Evolutionary conservation across 495 filamentous ascomycete genomes (phyloP).

Genomic region (Chaetomidium leptoderma): DNA sequence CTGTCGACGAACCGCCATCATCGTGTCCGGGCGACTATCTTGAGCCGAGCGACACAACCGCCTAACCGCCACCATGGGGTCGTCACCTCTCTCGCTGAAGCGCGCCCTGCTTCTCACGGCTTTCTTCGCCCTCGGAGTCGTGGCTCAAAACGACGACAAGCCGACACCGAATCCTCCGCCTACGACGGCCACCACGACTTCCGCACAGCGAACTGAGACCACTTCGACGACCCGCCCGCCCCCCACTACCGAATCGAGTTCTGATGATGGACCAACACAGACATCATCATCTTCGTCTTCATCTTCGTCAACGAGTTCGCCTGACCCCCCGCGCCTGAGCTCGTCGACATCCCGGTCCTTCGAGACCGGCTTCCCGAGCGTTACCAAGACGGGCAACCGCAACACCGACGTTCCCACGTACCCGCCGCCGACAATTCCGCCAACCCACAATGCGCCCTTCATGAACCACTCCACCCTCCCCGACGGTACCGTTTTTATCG

Average conservation of each 20-base stretch:
- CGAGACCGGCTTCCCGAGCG: constrained; percentile 44
- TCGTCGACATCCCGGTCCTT: not conserved
- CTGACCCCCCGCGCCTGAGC: no score
- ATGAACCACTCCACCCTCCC: constrained; percentile 91
- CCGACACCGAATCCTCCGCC: constrained; percentile 2
- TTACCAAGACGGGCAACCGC: constrained; percentile 40
- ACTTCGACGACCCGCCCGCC: not conserved
- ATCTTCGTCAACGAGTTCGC: not conserved
- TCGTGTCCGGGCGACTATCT: not conserved
- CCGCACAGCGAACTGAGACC: not conserved
- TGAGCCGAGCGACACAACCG: not conserved
- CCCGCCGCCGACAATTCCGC: constrained; percentile 67
- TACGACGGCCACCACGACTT: not conserved
- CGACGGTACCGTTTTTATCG: constrained; percentile 95
- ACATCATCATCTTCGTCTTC: not conserved
- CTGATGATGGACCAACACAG: not conserved
- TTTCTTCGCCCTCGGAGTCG: constrained; percentile 28
- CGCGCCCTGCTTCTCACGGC: constrained; percentile 35
- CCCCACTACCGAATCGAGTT: not conserved
- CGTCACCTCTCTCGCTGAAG: constrained; percentile 33
- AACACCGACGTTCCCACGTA: constrained; percentile 41
- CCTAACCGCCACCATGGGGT: constrained; percentile 22
- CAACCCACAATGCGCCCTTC: constrained; percentile 80
- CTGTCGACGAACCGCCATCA: constrained; percentile 1
- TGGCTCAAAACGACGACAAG: constrained; percentile 32